A percentile compares a stretch with the other conserved stretches of the same genome.
These are phyloP conservation scores for Tillandsia leiboldiana DNA, from an alignment of 176 grass and related monocot species.

Conservation along the genomic window DNA sequence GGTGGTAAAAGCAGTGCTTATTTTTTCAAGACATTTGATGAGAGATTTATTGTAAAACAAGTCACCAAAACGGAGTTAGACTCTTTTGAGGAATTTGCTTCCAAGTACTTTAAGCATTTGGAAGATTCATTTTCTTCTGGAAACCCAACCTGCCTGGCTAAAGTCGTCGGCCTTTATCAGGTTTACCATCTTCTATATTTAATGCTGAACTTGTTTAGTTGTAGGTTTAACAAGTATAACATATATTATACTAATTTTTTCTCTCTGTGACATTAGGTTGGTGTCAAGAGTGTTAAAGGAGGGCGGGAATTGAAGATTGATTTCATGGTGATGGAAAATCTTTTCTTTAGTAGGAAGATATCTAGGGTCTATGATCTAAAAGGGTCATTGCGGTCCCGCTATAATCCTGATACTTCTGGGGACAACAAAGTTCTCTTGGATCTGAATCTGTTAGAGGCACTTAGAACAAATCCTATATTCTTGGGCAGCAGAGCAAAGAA, in stretches of 20 bases:
- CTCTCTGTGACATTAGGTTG: slow-evolving; percentile 47
- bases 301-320: slow-evolving; percentile 76
- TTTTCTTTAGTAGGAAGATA: slow-evolving; percentile 65
- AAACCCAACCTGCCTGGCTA: slow-evolving; percentile 69
- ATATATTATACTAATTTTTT: neutral
- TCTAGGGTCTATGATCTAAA: slow-evolving; percentile 90
- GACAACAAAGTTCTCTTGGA: slow-evolving; percentile 83
- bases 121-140: slow-evolving; percentile 45
- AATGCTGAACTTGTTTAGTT: neutral
- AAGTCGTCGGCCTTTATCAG: slow-evolving; percentile 94
- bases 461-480: slow-evolving; percentile 72
- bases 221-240: neutral
- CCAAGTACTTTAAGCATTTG: slow-evolving; percentile 74
- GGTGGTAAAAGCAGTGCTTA: slow-evolving; percentile 99
- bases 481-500: slow-evolving; percentile 55
- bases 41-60: slow-evolving; percentile 89
- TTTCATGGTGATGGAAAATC: slow-evolving; percentile 93
- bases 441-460: slow-evolving; percentile 74
- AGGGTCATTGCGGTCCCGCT: slow-evolving; percentile 69
- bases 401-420: slow-evolving; percentile 65
- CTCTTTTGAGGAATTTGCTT: slow-evolving; percentile 82
- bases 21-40: slow-evolving; percentile 88
- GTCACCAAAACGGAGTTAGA: slow-evolving; percentile 88
- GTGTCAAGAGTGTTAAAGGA: slow-evolving; percentile 58
- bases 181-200: slow-evolving; percentile 25